Base-by-base conservation (phyloP, 2,329 filamentous ascomycete species). In the Ambrosiella xylebori region DNA sequence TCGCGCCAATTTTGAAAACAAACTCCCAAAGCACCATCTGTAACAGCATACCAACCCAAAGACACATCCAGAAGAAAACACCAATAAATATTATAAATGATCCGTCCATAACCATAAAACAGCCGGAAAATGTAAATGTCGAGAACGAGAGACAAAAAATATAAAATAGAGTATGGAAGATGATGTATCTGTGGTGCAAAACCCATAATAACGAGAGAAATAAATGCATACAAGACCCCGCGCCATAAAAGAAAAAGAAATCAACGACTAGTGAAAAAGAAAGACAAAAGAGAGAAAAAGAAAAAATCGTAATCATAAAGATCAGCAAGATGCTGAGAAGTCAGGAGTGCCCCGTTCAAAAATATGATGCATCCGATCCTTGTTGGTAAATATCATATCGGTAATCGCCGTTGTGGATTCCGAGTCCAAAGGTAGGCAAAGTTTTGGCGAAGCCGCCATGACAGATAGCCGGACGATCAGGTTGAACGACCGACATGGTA, bases 261-360 rank as follows among this genome's bases (percentile, higher is more conserved):
- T 8, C 11, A 53, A 41, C 47, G 41, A 13, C n/a, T 35, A n/a
- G 2, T n/a, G 44, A 51, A 37, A 47, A 19, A 47, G 27, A 51
- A 57, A 15, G 11, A n/a, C 17, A n/a, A 50, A 55, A 52, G 40
- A 49, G 27, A 50, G 47, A 58, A 39, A 53, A 41, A 50, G 56
- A n/a, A 37, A 56, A 58, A 41, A 2, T 41, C 38, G 44, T 57
- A 11, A 27, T n/a, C 39, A 51, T 17, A 27, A 17, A 11, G 19
- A 51, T 51, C 17, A n/a, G 19, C n/a, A n/a, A 51, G 47, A 9
- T 27, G 5, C 35, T 51, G 47, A 7, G 9, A 11, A 51, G 1
- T 51, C 7, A 19, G 6, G 17, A 51, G 17, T 12, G 19, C 13
- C 13, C 13, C 19, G 47, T 47, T 15, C 5, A 19, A 51, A 51